Evolutionary conservation across 768 basidiomycete species (phyloP), one percentile per base, ranked within the genome.

Genomic region (Boletus bicolor): DNA sequence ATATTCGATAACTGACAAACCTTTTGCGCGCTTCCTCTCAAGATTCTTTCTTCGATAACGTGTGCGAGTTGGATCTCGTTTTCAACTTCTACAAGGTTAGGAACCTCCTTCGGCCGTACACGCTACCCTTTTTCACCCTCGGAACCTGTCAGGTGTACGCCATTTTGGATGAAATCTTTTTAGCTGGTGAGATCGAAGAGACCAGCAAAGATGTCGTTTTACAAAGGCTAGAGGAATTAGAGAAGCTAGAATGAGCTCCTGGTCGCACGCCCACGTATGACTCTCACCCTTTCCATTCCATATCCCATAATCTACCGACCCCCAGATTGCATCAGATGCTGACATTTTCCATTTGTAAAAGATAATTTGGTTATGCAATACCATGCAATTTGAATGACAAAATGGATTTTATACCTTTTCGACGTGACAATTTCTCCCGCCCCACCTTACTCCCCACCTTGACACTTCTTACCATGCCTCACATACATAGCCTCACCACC

Each of bases 11-110:
- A 7, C 49, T 58, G 9, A 65, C 12, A 49, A 44, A 21, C 1
- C 1, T 4, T 32, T 55, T 32, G 50, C 28, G 14, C n/a, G 21
- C 11, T 54, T 49, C 24, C 30, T 42, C 6, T 54, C 53, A 55
- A 97, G 96, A 98, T 69, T 86, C 94, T 0, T 99, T 98, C 79
- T 99, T 99, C 66, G 94, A 98, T 68, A 98, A 99, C 63, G 97
- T 99, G 2, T 98, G 97, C 75, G 95, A 98, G 72, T 78, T 98
- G 32, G 97, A 98, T 68, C 82, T 99, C 0, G 97, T 99, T 3
- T 99, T 98, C 78, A 98, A 98, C 72, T 99, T 98, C 70, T 97
- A 98, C 75, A 98, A 98, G 79, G 92, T 89, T 41, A 55, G 61
- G 19, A 30, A 14, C 38, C 19, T 44, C 44, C 26, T 49, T 34